Evolutionary conservation across 2,329 filamentous ascomycete genomes (phyloP), one percentile per base, ranked within the genome.

Genomic region (Ophiostoma angusticollis): DNA sequence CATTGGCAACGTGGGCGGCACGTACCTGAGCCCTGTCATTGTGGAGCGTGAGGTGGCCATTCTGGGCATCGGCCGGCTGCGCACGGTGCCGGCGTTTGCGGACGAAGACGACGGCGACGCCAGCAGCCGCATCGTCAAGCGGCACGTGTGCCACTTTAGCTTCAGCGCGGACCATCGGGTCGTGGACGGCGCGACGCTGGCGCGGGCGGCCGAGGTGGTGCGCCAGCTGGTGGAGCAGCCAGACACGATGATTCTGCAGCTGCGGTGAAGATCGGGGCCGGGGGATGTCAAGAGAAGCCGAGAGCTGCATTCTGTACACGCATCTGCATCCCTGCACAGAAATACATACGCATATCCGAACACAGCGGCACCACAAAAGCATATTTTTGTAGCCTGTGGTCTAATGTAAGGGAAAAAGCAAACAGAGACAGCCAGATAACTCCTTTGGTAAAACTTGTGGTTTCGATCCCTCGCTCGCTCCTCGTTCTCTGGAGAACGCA

Each of bases 81-180:
- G 79, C 50, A 72, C 74, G 1, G 72, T 94, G 23, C 91, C 91
- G 9, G 80, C 84, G 3, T 96, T 96, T 58, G 70, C 65, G 40
- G 68, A 67, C 45, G 68, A 67, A 35, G 52, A 61, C 47, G 58
- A 72, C 58, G 14, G 41, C 14, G 21, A 5, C 21, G 40, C 42
- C 9, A 35, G 37, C 9, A 35, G 8, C 12, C 5, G 29, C 14
- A 19, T 16, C 12, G 14, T 18, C 29, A 17, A 11, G 16, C 24
- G 77, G 57, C 80, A 93, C 53, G 72, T 93, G 45, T 80, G 80
- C 56, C 86, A 93, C 54, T 85, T 96, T 51, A 96, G 87, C 61
- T 96, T 89, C 89, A 89, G 84, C 57, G 89, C 89, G 6, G 87
- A 96, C 59, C 91, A 98, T 60, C 70, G 91, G 16, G 83, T 96